Percentiles rank a stretch among this genome's conserved stretches.
These are phyloP conservation scores for Penicillium waksmanii DNA, from an alignment of 495 filamentous ascomycete species.

Conservation along the genomic window DNA sequence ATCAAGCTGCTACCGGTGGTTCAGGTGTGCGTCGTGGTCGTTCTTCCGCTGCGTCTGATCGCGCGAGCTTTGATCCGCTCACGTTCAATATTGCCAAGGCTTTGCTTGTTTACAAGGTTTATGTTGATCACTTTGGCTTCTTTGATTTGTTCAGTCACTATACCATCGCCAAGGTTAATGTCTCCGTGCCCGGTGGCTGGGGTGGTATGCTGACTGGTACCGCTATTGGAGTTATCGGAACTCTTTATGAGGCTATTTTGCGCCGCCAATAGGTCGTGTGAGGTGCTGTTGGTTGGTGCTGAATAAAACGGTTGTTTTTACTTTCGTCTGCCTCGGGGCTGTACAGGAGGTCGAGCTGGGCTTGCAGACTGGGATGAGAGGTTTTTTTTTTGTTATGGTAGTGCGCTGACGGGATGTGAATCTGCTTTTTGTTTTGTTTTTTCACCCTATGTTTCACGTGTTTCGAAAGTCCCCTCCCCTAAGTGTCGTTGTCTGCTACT, in stretches of 20 bases:
- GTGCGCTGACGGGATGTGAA: background rate
- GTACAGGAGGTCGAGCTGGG: slow-evolving; percentile 22
- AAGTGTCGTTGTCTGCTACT: background rate
- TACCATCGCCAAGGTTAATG: slow-evolving; percentile 63
- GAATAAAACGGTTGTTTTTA: slow-evolving; percentile 8
- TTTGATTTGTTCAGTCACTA: slow-evolving; percentile 61
- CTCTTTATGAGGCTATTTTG: slow-evolving; percentile 83
- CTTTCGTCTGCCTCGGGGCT: slow-evolving; percentile 17
- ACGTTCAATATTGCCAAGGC: slow-evolving; percentile 89
- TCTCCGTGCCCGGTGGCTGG: slow-evolving; percentile 71
- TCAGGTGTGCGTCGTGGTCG: slow-evolving; percentile 29
- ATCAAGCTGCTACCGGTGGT: slow-evolving; percentile 39
- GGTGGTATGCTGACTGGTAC: slow-evolving; percentile 71
- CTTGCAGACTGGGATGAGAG: slow-evolving; percentile 8
- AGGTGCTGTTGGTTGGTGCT: background rate
- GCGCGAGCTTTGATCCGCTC: slow-evolving; percentile 76
- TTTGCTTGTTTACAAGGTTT: slow-evolving; percentile 76
- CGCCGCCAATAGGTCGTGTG: slow-evolving; percentile 58
- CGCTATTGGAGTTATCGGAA: slow-evolving; percentile 67
- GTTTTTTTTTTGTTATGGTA: too few relatives aligned
- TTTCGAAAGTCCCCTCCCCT: background rate
- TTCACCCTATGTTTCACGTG: background rate
- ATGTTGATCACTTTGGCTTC: slow-evolving; percentile 68
- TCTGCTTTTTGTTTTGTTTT: background rate
- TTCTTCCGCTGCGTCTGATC: slow-evolving; percentile 21